A percentile compares a stretch with the other conserved stretches of the same genome.
Conservation (phyloP, 768 basidiomycete species). For the Leccinum fibrillosum region DNA sequence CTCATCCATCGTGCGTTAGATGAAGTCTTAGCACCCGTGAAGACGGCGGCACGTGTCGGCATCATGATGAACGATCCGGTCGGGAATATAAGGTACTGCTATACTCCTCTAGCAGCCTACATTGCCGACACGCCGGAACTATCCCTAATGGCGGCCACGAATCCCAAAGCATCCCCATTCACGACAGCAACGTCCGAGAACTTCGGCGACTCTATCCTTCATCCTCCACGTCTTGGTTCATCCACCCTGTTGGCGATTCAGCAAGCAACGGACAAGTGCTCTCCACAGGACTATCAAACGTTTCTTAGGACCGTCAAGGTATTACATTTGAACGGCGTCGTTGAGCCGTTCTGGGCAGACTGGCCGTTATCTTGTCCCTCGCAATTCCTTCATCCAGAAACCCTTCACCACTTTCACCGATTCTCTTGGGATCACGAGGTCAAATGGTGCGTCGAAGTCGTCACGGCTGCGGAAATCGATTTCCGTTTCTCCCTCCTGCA, state of each 20-base stretch:
- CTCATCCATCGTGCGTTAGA: constrained; percentile 26
- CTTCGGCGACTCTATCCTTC: constrained; percentile 18
- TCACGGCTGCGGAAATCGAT: constrained; percentile 31
- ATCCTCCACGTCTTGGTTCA: background rate
- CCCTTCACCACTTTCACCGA: background rate
- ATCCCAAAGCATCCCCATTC: constrained; percentile 31
- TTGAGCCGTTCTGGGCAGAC: constrained; percentile 26
- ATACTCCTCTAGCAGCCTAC: constrained; percentile 28
- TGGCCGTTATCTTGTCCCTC: constrained; percentile 34
- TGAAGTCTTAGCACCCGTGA: constrained; percentile 28
- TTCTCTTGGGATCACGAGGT: background rate
- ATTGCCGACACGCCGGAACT: constrained; percentile 35
- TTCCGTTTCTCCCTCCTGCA: constrained; percentile 38
- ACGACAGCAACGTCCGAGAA: constrained; percentile 29
- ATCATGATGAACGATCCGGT: constrained; percentile 28
- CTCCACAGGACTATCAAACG: constrained; percentile 10
- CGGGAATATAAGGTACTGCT: constrained; percentile 17
- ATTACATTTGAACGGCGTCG: constrained; percentile 1
- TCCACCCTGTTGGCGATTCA: background rate
- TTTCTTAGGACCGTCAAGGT: constrained; percentile 1
- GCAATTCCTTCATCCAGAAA: constrained; percentile 30
- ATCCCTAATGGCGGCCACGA: constrained; percentile 23
- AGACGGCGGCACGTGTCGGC: constrained; percentile 27
- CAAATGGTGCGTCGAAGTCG: background rate
- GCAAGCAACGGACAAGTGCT: background rate